phyloP scores from a whole-genome alignment of 495 filamentous ascomycete species.

The Glonium stellatum region DNA sequence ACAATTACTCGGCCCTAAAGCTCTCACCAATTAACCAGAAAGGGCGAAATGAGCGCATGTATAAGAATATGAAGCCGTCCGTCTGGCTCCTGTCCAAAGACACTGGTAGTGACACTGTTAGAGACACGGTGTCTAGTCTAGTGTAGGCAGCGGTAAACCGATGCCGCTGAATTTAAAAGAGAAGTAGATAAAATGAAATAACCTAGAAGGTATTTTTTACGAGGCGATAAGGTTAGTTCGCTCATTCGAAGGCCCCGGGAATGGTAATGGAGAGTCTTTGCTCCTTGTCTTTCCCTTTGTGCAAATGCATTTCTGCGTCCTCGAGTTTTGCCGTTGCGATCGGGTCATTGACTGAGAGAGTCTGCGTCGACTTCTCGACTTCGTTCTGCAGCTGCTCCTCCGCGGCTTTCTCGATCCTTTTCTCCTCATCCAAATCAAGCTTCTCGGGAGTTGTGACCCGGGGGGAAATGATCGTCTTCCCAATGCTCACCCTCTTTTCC shows the following conservation, averaged over 20 bases:
- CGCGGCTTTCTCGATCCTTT: conserved; percentile 15
- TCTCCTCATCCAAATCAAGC: conserved; percentile 14
- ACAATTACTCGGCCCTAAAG: too few relatives aligned
- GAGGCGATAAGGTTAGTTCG: not conserved
- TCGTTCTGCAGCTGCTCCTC: conserved; percentile 23
- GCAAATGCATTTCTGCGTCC: not conserved
- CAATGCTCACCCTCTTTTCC: conserved; percentile 26
- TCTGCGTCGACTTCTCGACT: conserved; percentile 15
- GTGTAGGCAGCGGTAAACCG: not conserved
- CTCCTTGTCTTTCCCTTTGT: conserved; percentile 13
- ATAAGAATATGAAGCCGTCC: too few relatives aligned
- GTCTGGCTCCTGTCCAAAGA: not conserved
- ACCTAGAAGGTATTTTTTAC: not conserved
- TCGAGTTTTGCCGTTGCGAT: not conserved
- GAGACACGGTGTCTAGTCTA: not conserved
- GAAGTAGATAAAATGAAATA: too few relatives aligned
- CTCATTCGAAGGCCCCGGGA: conserved; percentile 26
- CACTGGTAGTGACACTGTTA: not conserved
- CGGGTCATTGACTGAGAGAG: not conserved
- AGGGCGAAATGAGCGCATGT: too few relatives aligned
- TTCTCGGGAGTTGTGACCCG: conserved; percentile 1
- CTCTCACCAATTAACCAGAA: too few relatives aligned
- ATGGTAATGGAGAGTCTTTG: conserved; percentile 24
- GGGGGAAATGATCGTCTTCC: conserved; percentile 23
- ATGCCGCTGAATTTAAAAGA: too few relatives aligned